Conservation (phyloP, 2,329 filamentous ascomycete species). For the Talaromyces atroroseus region DNA sequence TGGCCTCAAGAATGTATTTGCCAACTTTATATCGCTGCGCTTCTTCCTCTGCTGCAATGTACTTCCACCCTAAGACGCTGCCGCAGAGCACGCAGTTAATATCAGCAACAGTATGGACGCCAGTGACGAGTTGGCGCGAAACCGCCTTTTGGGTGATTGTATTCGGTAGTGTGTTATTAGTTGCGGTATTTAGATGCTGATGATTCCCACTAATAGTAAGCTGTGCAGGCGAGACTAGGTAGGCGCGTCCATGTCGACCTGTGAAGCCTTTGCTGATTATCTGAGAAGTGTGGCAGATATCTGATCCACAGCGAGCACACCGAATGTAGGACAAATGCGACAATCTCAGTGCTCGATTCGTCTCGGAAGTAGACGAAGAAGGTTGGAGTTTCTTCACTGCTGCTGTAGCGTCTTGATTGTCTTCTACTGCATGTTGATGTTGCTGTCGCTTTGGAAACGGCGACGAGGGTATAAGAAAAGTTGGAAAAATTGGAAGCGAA, state of each 20-base stretch:
- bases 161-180: constrained; percentile 47
- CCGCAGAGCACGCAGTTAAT: constrained; percentile 54
- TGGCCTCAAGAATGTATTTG: constrained; percentile 62
- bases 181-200: constrained; percentile 11
- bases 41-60: constrained; percentile 58
- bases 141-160: constrained; percentile 53
- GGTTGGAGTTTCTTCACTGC: not conserved
- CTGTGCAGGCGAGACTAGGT: constrained; percentile 47
- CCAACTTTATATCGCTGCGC: constrained; percentile 60
- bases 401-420: not conserved
- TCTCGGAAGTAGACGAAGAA: not conserved
- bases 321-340: constrained; percentile 50
- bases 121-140: constrained; percentile 56
- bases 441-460: constrained; percentile 40
- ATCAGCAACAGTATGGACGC: constrained; percentile 57
- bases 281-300: constrained; percentile 54
- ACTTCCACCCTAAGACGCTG: constrained; percentile 59
- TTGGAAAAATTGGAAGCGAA: constrained; percentile 8
- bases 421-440: not conserved
- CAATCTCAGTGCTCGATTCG: not conserved
- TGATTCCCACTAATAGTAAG: not conserved
- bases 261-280: constrained; percentile 63
- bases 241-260: constrained; percentile 59
- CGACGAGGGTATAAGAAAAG: constrained; percentile 19
- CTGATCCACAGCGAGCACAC: constrained; percentile 54